Evolutionary conservation across 768 basidiomycete species (phyloP).

Genomic region (Agaricus bisporus): DNA sequence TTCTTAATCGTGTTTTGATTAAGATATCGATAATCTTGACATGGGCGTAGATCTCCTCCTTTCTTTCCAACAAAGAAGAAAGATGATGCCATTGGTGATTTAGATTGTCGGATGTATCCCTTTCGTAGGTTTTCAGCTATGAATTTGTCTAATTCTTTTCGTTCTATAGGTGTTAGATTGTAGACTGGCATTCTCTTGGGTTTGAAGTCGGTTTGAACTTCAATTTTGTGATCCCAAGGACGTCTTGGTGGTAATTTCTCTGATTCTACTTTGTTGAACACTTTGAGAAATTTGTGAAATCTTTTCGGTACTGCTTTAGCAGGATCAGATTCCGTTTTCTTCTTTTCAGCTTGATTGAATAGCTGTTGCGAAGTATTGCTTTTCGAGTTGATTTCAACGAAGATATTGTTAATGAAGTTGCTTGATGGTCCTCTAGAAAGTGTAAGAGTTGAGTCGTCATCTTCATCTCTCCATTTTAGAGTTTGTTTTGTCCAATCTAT

Average conservation of each 20-base stretch:
- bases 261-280: background rate
- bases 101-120: conserved; percentile 2
- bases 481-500: too few species aligned
- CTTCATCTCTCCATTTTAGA: too few species aligned
- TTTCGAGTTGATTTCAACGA: background rate
- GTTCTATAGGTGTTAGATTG: conserved; percentile 17
- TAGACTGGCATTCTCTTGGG: background rate
- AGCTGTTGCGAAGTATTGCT: background rate
- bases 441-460: too few species aligned
- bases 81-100: conserved; percentile 8
- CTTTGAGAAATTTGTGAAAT: background rate
- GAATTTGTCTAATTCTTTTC: conserved; percentile 3
- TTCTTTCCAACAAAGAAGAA: conserved; percentile 21
- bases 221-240: conserved; percentile 6
- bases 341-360: background rate
- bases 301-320: background rate
- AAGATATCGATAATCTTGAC: conserved; percentile 26
- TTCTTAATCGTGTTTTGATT: conserved; percentile 27
- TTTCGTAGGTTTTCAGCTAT: conserved; percentile 3
- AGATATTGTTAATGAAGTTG: background rate
- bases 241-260: background rate
- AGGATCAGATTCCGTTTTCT: background rate
- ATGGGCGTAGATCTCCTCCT: conserved; percentile 16
- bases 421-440: background rate
- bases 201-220: background rate